Evolutionary conservation across 768 basidiomycete genomes (phyloP), one percentile per base, ranked within the genome.

Genomic region (Russula foetens): DNA sequence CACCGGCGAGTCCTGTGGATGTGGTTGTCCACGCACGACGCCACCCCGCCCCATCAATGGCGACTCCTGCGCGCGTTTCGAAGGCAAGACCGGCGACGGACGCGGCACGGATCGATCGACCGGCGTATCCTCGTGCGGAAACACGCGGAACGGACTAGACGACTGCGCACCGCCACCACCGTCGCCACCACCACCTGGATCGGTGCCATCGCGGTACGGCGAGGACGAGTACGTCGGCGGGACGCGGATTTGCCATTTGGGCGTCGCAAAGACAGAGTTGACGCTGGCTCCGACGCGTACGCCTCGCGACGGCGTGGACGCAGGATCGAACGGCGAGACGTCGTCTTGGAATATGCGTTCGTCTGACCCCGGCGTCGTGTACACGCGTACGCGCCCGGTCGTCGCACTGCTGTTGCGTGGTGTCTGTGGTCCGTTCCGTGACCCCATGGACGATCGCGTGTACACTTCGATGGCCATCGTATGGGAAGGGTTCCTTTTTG

Each of bases 241-340:
- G n/a, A 26, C 28, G 19, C 51, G 60, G 9, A 58, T 28, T 38
- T 62, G 60, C 60, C 60, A 58, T 52, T 63, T 66, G 15, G 64
- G 64, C 9, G 64, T 66, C 17, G 56, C 51, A 50, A 66, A 66
- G 9, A 56, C 62, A 4, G 60, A 58, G 15, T 51, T 23, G 23
- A 53, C 23, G 45, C 56, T 58, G 8, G 57, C 62, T 3, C 64
- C 62, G 14, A 65, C 55, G 53, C 21, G 82, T 66, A 89, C 83
- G 4, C 88, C 87, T 46, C 89, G 76, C n/a, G 89, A 90, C 4
- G 89, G 89, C 9, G 89, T 90, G 21, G 87, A 86, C 26, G 84
- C 83, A 6, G 88, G 88, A 70, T 92, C 88, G 67, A 90, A 92
- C 1, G 84, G 81, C 6, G 77, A 74, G 44, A 83, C 83, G 19